Conservation (phyloP, 2,329 filamentous ascomycete genomes). For the Metarhizium album region DNA sequence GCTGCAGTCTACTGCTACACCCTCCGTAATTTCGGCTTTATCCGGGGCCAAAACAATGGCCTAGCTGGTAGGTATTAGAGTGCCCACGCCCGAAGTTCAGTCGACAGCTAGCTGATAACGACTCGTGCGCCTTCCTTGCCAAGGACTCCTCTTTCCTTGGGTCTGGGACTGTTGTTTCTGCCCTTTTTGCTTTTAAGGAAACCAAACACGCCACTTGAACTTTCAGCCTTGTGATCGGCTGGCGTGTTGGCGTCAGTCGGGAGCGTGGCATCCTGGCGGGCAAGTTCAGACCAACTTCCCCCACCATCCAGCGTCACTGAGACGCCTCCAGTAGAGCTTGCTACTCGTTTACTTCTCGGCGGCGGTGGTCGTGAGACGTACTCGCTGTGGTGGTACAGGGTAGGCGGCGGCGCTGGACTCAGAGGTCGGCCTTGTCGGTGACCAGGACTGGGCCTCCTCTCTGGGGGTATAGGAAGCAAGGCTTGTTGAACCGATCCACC, state of each 20-base stretch:
- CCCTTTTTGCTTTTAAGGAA: conserved; percentile 87
- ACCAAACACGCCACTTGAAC: conserved; percentile 75
- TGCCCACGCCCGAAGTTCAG: background rate
- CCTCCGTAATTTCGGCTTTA: background rate
- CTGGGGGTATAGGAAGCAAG: conserved; percentile 8
- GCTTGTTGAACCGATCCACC: conserved; percentile 1
- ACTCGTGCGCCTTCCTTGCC: conserved; percentile 90
- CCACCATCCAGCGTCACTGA: conserved; percentile 85
- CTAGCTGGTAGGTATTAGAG: background rate
- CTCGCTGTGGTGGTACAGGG: conserved; percentile 30
- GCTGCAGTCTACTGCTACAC: too few species aligned
- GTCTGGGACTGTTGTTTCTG: conserved; percentile 83
- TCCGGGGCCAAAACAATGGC: too few species aligned
- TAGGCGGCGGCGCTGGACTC: conserved; percentile 28
- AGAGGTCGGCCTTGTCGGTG: conserved; percentile 15
- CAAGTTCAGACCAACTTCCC: conserved; percentile 84
- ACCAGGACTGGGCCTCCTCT: conserved; percentile 12
- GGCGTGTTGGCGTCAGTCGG: conserved; percentile 52
- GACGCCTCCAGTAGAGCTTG: conserved; percentile 71
- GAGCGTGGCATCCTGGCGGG: conserved; percentile 69
- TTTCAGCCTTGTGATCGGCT: conserved; percentile 40
- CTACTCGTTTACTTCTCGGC: conserved; percentile 56
- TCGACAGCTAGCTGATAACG: conserved; percentile 49
- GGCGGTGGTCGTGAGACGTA: conserved; percentile 36
- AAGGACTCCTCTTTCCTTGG: conserved; percentile 82